Percentiles rank a stretch among this genome's conserved stretches.
Evolutionary conservation across 1,139 yeast species (phyloP).

Genomic region (Kurtzmaniella quercitrusa): DNA sequence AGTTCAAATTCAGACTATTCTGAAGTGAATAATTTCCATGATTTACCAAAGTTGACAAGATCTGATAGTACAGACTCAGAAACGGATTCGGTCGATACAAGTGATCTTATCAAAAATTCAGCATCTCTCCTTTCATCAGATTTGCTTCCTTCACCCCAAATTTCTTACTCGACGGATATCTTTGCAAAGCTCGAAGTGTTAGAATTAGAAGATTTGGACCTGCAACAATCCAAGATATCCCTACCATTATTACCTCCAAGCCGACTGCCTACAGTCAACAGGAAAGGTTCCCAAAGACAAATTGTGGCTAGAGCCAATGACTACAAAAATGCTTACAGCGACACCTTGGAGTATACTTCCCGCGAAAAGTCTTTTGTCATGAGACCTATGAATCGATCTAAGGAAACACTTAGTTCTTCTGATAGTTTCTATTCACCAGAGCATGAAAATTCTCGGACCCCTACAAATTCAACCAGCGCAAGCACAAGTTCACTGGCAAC

Average conservation of each 20-base stretch:
- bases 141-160: constrained; percentile 38
- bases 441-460: not conserved
- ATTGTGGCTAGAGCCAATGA: not conserved
- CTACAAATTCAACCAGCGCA: not conserved
- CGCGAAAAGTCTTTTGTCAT: constrained; percentile 10
- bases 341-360: not conserved
- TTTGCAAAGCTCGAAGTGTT: constrained; percentile 17
- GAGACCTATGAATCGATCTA: constrained; percentile 30
- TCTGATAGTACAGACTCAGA: constrained; percentile 16
- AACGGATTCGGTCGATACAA: constrained; percentile 25
- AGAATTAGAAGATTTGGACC: constrained; percentile 6
- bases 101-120: constrained; percentile 29
- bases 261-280: not conserved
- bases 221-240: constrained; percentile 5
- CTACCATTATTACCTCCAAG: not conserved
- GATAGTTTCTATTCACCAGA: constrained; percentile 1
- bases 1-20: constrained; percentile 4
- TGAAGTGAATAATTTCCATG: not conserved
- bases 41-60: constrained; percentile 6
- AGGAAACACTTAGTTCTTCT: constrained; percentile 18
- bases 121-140: constrained; percentile 29
- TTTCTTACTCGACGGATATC: constrained; percentile 30
- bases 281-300: not conserved
- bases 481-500: not conserved
- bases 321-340: not conserved